Conservation (phyloP, 148 eudicot species). For the Rhododendron mucronatum region DNA sequence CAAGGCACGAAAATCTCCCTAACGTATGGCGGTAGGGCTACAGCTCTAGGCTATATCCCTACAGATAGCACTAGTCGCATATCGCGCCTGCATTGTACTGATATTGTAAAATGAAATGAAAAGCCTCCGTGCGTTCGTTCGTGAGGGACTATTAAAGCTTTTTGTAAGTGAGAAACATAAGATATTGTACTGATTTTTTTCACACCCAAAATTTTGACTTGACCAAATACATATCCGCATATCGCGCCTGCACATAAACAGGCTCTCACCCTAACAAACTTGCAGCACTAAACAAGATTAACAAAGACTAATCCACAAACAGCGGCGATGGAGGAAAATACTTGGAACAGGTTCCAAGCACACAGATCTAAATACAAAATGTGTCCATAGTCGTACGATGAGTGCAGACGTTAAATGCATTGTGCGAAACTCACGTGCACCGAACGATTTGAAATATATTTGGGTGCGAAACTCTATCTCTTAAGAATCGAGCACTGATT, state of each 20-base stretch:
- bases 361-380: neutral
- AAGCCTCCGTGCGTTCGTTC: neutral
- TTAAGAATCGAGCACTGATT: neutral
- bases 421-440: neutral
- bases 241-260: neutral
- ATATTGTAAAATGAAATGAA: neutral
- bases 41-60: too few species aligned
- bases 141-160: neutral
- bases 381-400: fast-evolving
- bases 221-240: neutral
- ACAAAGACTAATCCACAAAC: neutral
- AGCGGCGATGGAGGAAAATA: neutral
- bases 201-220: neutral
- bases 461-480: neutral
- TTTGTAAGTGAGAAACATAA: neutral
- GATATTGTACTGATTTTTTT: neutral
- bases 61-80: too few species aligned
- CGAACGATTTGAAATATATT: too few species aligned
- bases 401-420: neutral
- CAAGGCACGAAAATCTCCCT: too few species aligned
- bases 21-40: too few species aligned
- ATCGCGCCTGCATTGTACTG: too few species aligned
- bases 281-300: neutral
- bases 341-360: neutral
- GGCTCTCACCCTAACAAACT: neutral